Conservation (phyloP, 1,284 basidiomycete species). For the Rhodotorula mucilaginosa region DNA sequence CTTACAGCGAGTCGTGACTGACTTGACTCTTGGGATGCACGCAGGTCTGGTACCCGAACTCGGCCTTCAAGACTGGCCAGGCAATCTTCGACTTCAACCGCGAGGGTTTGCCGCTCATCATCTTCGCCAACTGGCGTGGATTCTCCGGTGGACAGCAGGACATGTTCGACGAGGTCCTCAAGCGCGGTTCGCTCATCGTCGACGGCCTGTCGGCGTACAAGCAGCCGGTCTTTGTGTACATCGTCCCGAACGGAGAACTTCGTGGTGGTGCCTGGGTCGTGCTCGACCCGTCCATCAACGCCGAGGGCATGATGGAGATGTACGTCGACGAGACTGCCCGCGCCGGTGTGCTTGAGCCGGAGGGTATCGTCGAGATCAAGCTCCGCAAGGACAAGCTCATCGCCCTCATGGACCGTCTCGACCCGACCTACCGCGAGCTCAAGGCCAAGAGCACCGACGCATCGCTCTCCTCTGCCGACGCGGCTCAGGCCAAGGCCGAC, state of each 20-base stretch:
- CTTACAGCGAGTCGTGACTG: background rate
- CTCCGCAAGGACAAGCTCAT: constrained; percentile 73
- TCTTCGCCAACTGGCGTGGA: constrained; percentile 99
- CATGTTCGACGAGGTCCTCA: constrained; percentile 61
- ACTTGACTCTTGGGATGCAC: background rate
- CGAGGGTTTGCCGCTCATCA: constrained; percentile 93
- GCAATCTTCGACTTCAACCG: constrained; percentile 98
- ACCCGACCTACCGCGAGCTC: constrained; percentile 74
- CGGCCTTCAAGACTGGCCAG: constrained; percentile 99
- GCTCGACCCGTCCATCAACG: constrained; percentile 90
- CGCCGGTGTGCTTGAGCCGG: constrained; percentile 95
- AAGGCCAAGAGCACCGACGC: constrained; percentile 76
- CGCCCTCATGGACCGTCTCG: constrained; percentile 89
- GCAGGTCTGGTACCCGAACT: constrained; percentile 94
- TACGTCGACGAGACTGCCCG: constrained; percentile 90
- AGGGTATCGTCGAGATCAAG: constrained; percentile 89
- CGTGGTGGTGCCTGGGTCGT: constrained; percentile 99
- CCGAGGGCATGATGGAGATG: constrained; percentile 98
- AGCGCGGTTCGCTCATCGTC: constrained; percentile 66
- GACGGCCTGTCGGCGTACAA: constrained; percentile 96
- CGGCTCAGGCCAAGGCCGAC: constrained; percentile 64
- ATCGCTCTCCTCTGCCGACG: constrained; percentile 69
- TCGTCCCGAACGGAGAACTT: constrained; percentile 96
- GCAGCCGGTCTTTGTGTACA: constrained; percentile 98
- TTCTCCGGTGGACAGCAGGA: constrained; percentile 99